phyloP scores from a whole-genome alignment of 2,329 filamentous ascomycete species.

The Neofusicoccum sp. region DNA sequence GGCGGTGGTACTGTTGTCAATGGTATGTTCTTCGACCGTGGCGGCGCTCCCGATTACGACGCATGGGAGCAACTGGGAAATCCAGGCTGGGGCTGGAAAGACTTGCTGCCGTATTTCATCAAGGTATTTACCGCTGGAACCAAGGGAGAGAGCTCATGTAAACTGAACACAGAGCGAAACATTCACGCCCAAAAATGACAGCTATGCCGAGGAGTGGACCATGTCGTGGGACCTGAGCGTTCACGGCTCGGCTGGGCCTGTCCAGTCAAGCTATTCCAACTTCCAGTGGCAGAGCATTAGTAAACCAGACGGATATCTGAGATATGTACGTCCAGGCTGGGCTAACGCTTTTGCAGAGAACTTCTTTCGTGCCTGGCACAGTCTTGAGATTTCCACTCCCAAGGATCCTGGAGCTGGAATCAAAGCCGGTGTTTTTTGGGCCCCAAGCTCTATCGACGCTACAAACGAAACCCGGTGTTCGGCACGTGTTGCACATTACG shows the following conservation, averaged over 20 bases:
- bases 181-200: background rate
- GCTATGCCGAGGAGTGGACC: background rate
- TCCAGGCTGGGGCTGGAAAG: conserved; percentile 37
- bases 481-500: conserved; percentile 36
- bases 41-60: conserved; percentile 38
- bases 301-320: background rate
- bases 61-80: conserved; percentile 37
- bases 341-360: background rate
- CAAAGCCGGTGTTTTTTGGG: background rate
- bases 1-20: conserved; percentile 43
- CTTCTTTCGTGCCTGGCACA: background rate
- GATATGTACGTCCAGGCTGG: too few species aligned
- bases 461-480: conserved; percentile 37
- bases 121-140: conserved; percentile 18
- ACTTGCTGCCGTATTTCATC: conserved; percentile 27
- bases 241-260: background rate
- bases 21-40: conserved; percentile 43
- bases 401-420: background rate
- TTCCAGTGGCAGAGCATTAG: background rate
- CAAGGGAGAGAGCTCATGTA: background rate
- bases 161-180: background rate
- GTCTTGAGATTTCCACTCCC: background rate
- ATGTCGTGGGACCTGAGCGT: background rate
- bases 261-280: background rate
- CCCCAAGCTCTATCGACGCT: background rate